Conservation (phyloP, 768 basidiomycete genomes). For the Filobasidium wieringae region DNA sequence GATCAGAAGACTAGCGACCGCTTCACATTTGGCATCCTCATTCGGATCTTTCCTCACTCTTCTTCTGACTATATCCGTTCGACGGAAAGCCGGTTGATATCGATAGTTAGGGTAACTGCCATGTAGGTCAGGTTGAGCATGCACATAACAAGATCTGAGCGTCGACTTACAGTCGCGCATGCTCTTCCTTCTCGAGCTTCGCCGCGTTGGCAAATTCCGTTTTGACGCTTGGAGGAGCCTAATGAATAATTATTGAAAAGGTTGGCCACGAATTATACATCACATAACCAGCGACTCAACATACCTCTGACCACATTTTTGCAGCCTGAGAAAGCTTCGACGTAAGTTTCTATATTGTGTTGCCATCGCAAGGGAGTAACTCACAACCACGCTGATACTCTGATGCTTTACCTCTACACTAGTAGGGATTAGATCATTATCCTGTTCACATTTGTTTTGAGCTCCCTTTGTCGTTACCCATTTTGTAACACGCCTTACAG, state of each 20-base stretch:
- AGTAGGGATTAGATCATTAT: slow-evolving; percentile 36
- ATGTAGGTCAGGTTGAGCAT: background rate
- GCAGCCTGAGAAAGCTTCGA: slow-evolving; percentile 20
- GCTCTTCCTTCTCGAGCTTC: slow-evolving; percentile 37
- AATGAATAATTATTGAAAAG: no score
- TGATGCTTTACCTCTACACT: slow-evolving; percentile 39
- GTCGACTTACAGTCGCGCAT: slow-evolving; percentile 18
- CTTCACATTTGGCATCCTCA: slow-evolving; percentile 39
- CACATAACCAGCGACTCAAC: no score
- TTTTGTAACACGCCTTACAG: slow-evolving; percentile 16
- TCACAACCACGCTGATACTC: slow-evolving; percentile 38
- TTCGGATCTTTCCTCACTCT: slow-evolving; percentile 36
- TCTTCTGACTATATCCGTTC: slow-evolving; percentile 36
- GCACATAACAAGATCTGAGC: background rate
- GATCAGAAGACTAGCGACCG: slow-evolving; percentile 35
- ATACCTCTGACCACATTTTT: slow-evolving; percentile 37
- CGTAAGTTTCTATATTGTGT: background rate
- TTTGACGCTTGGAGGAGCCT: slow-evolving; percentile 33
- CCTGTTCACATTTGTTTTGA: slow-evolving; percentile 6
- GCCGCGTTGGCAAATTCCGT: slow-evolving; percentile 35
- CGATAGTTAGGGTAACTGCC: slow-evolving; percentile 37
- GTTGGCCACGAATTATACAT: no score
- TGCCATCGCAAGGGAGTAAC: background rate
- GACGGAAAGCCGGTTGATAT: slow-evolving; percentile 34
- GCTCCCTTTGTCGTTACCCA: background rate